Evolutionary conservation across 2,329 filamentous ascomycete genomes (phyloP).

Genomic region (Diplocarpon mali): DNA sequence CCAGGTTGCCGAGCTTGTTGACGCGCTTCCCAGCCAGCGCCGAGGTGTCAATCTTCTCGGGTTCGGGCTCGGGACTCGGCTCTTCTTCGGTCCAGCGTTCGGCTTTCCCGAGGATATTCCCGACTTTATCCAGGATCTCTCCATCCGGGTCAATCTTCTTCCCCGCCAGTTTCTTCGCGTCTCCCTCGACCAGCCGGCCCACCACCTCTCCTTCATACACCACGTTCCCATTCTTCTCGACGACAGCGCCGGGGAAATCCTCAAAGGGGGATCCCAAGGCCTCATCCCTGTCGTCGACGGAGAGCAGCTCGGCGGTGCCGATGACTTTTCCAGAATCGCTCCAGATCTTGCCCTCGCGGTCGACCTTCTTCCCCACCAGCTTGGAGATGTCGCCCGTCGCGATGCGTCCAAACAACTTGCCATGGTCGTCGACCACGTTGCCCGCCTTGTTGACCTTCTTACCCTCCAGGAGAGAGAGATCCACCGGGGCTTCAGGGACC

Average conservation of each 20-base stretch:
- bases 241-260: conserved; percentile 42
- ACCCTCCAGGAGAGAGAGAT: conserved; percentile 40
- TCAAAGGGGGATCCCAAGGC: conserved; percentile 42
- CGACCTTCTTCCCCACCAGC: conserved; percentile 51
- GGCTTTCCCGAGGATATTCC: conserved; percentile 55
- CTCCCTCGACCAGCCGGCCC: conserved; percentile 53
- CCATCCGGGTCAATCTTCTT: conserved; percentile 58
- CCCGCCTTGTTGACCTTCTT: conserved; percentile 48
- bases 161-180: conserved; percentile 51
- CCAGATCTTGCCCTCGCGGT: conserved; percentile 60
- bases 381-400: conserved; percentile 52
- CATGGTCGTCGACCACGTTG: conserved; percentile 43
- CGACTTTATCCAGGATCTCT: conserved; percentile 55
- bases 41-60: conserved; percentile 42
- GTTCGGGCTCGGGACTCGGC: conserved; percentile 39
- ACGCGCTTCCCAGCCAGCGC: conserved; percentile 58
- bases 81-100: conserved; percentile 53
- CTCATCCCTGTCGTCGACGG: conserved; percentile 41
- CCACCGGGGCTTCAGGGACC: conserved; percentile 19
- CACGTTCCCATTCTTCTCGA: conserved; percentile 43
- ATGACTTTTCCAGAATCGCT: conserved; percentile 58
- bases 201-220: conserved; percentile 40
- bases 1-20: conserved; percentile 57
- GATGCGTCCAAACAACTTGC: conserved; percentile 48
- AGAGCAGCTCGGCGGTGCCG: conserved; percentile 54